Conservation (phyloP, 1,284 basidiomycete genomes). For the Veloporphyrellus conicus region DNA sequence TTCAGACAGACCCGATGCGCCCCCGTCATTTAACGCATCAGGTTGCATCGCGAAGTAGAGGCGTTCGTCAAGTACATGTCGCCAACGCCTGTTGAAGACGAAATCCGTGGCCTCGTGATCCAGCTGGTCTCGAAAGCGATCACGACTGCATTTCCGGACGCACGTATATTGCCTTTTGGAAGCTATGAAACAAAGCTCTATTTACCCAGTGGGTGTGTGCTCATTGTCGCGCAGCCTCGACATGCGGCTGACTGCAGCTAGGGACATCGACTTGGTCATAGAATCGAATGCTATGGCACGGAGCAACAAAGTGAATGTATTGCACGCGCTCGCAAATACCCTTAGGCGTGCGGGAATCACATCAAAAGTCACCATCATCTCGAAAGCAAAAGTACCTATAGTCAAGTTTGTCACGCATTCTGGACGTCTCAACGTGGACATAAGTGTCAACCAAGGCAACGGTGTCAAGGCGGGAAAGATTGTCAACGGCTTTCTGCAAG, state of each 20-base stretch:
- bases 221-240: neutral
- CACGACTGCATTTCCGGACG: conserved; percentile 68
- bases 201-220: conserved; percentile 80
- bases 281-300: conserved; percentile 63
- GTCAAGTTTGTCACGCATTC: conserved; percentile 84
- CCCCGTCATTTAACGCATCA: conserved; percentile 27
- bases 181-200: conserved; percentile 94
- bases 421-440: conserved; percentile 82
- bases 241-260: conserved; percentile 27
- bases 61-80: conserved; percentile 87
- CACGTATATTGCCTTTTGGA: conserved; percentile 84
- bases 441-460: conserved; percentile 85
- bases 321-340: conserved; percentile 61
- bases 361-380: conserved; percentile 75
- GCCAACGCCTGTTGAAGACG: conserved; percentile 81
- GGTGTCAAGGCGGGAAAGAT: conserved; percentile 80
- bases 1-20: conserved; percentile 3
- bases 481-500: conserved; percentile 74
- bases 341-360: conserved; percentile 61
- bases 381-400: conserved; percentile 88
- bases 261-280: conserved; percentile 77
- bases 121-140: conserved; percentile 70
- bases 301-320: conserved; percentile 53
- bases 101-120: conserved; percentile 76
- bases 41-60: conserved; percentile 80